A percentile compares a stretch with the other conserved stretches of the same genome.
These are phyloP conservation scores for Luvunga scandens DNA, from an alignment of 345 rosid genomes.

Conservation along the genomic window DNA sequence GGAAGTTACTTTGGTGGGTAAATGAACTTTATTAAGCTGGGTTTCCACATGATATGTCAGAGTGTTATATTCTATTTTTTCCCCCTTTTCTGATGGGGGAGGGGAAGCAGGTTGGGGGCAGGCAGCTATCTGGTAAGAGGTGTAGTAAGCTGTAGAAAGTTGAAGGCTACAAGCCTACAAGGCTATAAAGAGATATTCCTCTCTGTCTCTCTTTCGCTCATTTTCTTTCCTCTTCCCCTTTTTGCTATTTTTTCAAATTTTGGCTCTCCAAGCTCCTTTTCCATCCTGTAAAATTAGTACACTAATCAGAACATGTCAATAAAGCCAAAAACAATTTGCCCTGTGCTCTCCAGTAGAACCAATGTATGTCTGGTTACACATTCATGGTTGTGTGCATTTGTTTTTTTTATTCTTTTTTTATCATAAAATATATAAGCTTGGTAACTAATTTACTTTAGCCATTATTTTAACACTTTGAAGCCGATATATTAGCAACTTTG, in stretches of 20 bases:
- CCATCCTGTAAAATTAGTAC: background rate
- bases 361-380: background rate
- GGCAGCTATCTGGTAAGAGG: background rate
- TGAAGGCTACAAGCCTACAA: background rate
- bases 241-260: background rate
- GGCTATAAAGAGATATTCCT: background rate
- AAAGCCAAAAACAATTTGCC: background rate
- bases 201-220: background rate
- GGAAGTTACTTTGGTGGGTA: background rate
- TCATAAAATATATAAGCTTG: background rate
- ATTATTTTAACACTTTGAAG: background rate
- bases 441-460: background rate
- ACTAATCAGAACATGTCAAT: background rate
- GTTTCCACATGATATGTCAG: background rate
- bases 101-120: background rate
- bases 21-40: background rate
- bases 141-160: background rate
- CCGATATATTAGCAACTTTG: background rate
- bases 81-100: background rate
- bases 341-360: background rate
- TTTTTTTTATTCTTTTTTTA: no score
- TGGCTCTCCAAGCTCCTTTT: background rate
- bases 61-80: background rate
- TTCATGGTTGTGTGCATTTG: background rate
- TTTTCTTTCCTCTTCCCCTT: background rate